Evolutionary conservation across 2,329 filamentous ascomycete species (phyloP).

Genomic region (Rachicladosporium sp.): DNA sequence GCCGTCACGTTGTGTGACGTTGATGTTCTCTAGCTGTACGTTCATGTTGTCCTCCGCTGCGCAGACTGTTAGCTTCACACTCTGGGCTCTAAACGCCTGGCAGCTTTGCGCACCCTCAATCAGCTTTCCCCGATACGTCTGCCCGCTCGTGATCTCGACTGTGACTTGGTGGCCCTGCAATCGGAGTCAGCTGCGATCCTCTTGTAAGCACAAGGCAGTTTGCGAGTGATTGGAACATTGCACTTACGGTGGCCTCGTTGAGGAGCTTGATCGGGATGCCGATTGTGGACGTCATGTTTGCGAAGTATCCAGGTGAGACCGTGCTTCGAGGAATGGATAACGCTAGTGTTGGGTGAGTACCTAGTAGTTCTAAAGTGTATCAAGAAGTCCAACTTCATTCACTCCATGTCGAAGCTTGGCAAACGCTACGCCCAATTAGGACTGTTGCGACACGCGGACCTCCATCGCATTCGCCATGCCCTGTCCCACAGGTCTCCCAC

Average conservation of each 20-base stretch:
- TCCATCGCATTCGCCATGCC: too few relatives aligned
- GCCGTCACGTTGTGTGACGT: slow-evolving; percentile 92
- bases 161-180: slow-evolving; percentile 88
- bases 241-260: slow-evolving; percentile 82
- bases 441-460: too few relatives aligned
- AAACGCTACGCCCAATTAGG: too few relatives aligned
- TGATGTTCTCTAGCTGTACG: slow-evolving; percentile 97
- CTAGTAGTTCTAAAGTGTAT: too few relatives aligned
- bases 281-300: slow-evolving; percentile 89
- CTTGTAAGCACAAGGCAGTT: slow-evolving; percentile 17
- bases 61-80: slow-evolving; percentile 16
- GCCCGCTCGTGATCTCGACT: slow-evolving; percentile 81
- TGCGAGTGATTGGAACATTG: neutral
- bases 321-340: too few relatives aligned
- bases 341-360: too few relatives aligned
- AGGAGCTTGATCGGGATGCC: slow-evolving; percentile 98
- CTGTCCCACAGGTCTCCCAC: too few relatives aligned
- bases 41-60: slow-evolving; percentile 99
- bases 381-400: too few relatives aligned
- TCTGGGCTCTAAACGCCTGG: too few relatives aligned
- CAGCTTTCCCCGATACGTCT: slow-evolving; percentile 94
- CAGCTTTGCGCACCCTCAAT: slow-evolving; percentile 59
- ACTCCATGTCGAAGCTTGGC: too few relatives aligned
- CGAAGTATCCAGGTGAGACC: slow-evolving; percentile 16
- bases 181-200: slow-evolving; percentile 13